Evolutionary conservation across 2,329 filamentous ascomycete genomes (phyloP), one percentile per base, ranked within the genome.

Genomic region (Phialemonium atrogriseum): DNA sequence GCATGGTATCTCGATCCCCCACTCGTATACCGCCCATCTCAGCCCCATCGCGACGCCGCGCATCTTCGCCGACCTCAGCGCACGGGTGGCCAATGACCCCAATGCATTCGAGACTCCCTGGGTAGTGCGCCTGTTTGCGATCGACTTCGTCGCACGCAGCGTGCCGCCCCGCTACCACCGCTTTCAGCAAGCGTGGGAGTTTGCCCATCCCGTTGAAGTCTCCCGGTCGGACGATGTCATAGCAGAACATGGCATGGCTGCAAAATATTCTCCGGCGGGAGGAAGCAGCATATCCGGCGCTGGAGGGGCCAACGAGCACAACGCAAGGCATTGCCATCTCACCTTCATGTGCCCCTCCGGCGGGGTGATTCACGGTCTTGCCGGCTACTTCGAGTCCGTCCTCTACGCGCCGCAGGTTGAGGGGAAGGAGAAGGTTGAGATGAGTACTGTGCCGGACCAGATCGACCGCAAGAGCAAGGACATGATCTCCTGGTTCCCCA

Each of bases 401-500:
- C 69, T 98, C 13, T 98, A 96, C 52, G 70, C 70, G 44, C 71
- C 67, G 38, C 40, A 58, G 6, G 58, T 46, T 17, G 52, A 44
- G 33, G 56, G 47, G 15, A 55, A 59, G 41, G 47, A 62, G 2
- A 78, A 76, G 45, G 75, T 95, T 5, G 89, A 96, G 62, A 70
- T 98, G 37, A 94, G 86, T 49, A 98, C 84, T 4, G 82, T 94
- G 48, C 93, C 91, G 0, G 83, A 94, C 42, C 84, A 81, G 18
- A 96, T 98, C 60, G 85, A 91, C 34, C 64, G 66, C 35, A 96
- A 96, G 73, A 94, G 87, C 66, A 83, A 82, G 51, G 88, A 93
- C 48, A 98, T 98, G 93, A 94, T 95, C 42, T 94, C 85, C 34
- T 98, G 91, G 91, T 98, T 98, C 55, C 91, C 91, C 2, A 96